Evolutionary conservation across 108 stramenopile genomes (phyloP), one percentile per base, ranked within the genome.

Genomic region (Tribonema minus): DNA sequence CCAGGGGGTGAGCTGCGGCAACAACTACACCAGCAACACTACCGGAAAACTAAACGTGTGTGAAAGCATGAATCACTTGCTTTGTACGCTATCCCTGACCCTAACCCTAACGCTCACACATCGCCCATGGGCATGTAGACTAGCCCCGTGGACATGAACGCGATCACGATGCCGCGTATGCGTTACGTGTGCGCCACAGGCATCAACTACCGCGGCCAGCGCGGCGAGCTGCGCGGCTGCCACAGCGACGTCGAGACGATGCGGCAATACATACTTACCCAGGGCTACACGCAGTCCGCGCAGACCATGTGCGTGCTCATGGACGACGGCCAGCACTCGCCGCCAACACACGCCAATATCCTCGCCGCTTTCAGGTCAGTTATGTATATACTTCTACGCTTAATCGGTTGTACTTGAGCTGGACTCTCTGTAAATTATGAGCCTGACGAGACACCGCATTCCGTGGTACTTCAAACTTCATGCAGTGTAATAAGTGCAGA

Each of bases 161-260:
- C n/a, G n/a, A n/a, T n/a, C n/a, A n/a, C n/a, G n/a, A n/a, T n/a
- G n/a, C n/a, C n/a, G n/a, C n/a, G n/a, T n/a, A n/a, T n/a, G n/a
- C n/a, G n/a, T n/a, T n/a, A n/a, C n/a, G n/a, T n/a, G n/a, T n/a
- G n/a, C n/a, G n/a, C 20, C 20, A 20, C 46, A 54, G 46, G 46
- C 31, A 96, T 96, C 66, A 96, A 96, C 88, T 96, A 96, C 87
- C 85, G 88, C 3, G 93, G 93, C 68, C 88, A 91, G 76, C 83
- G 89, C 40, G 92, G 92, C 25, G 86, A 93, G 71, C 85, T 94
- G 61, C 82, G 81, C 68, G 93, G 93, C 30, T 93, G 93, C 85
- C 91, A 91, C 90, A 93, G 93, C 70, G 94, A 95, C 79, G 92
- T 93, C n/a, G n/a, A 64, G 39, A 91, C 92, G 64, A 90, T 93